Percentiles rank a stretch among this genome's conserved stretches.
phyloP scores from a whole-genome alignment of 257 asterid species.

The Ophiorrhiza pumila region DNA sequence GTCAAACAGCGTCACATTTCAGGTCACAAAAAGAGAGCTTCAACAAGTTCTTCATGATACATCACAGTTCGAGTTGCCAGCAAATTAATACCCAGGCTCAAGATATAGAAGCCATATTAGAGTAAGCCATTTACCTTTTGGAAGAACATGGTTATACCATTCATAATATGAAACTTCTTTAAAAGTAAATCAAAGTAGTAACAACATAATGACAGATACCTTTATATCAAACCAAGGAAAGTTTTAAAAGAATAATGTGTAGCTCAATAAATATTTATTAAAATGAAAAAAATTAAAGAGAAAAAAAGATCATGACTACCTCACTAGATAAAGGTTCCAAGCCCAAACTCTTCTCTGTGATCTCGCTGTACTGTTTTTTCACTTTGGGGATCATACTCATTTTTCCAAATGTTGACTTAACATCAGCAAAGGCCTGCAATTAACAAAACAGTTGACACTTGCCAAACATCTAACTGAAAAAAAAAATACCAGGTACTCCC shows the following conservation, averaged over 20 bases:
- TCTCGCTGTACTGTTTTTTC: slow-evolving; percentile 43
- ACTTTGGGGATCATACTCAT: slow-evolving; percentile 34
- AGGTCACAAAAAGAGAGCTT: neutral
- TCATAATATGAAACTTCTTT: neutral
- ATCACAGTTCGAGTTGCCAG: neutral
- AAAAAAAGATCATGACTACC: slow-evolving; percentile 33
- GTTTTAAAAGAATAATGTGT: neutral
- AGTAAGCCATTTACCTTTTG: neutral
- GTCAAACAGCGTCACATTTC: neutral
- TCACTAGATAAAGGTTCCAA: slow-evolving; percentile 65
- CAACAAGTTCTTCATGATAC: neutral
- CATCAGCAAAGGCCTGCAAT: slow-evolving; percentile 62
- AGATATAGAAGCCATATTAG: too few relatives aligned
- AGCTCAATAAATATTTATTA: neutral
- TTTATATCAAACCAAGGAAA: neutral
- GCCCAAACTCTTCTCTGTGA: slow-evolving; percentile 49
- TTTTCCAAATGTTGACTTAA: slow-evolving; percentile 41
- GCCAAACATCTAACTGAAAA: slow-evolving; percentile 11
- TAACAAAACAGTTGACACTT: slow-evolving; percentile 13
- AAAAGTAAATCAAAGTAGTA: neutral
- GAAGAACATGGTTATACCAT: neutral
- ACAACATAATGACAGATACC: neutral
- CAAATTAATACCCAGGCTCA: neutral
- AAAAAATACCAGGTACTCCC: neutral
- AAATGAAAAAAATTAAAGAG: neutral